These are phyloP conservation scores for Sporisorium reilianum DNA, from an alignment of 1,284 basidiomycete genomes.

Conservation along the genomic window DNA sequence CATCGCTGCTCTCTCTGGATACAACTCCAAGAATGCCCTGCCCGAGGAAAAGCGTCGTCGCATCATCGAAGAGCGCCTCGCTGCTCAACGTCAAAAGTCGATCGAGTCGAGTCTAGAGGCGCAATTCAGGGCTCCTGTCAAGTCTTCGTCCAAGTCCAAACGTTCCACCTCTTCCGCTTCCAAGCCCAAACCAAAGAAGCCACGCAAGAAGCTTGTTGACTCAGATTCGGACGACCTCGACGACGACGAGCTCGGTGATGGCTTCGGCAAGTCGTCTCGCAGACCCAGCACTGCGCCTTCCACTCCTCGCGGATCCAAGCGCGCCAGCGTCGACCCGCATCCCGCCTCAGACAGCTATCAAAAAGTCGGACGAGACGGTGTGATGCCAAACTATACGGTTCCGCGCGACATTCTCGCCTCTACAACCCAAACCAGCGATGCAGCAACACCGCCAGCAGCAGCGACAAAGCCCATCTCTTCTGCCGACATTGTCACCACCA, in stretches of 20 bases:
- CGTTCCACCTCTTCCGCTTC: slow-evolving; percentile 4
- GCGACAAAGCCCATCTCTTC: slow-evolving; percentile 24
- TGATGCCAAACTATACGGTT: slow-evolving; percentile 43
- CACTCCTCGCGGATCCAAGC: slow-evolving; percentile 41
- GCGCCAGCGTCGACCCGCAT: slow-evolving; percentile 44
- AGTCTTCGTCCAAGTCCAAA: slow-evolving; percentile 22
- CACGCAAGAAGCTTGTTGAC: slow-evolving; percentile 22
- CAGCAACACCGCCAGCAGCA: background rate
- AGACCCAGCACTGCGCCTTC: slow-evolving; percentile 23
- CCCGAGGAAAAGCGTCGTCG: slow-evolving; percentile 51
- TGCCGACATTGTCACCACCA: slow-evolving; percentile 39
- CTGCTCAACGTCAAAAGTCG: slow-evolving; percentile 43
- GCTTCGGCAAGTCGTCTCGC: slow-evolving; percentile 8
- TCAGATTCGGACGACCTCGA: slow-evolving; percentile 27
- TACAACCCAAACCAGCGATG: slow-evolving; percentile 2
- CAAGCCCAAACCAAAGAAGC: slow-evolving; percentile 28
- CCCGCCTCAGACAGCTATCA: slow-evolving; percentile 42
- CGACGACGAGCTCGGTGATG: slow-evolving; percentile 12
- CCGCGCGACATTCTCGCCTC: slow-evolving; percentile 43
- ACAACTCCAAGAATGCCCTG: slow-evolving; percentile 46
- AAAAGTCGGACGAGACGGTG: slow-evolving; percentile 45
- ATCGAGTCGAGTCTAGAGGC: slow-evolving; percentile 41
- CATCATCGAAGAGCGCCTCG: slow-evolving; percentile 51
- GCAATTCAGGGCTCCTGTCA: slow-evolving; percentile 28
- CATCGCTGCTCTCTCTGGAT: slow-evolving; percentile 42